phyloP scores from a whole-genome alignment of 1,284 basidiomycete genomes.

The Taiwanofungus camphoratus region DNA sequence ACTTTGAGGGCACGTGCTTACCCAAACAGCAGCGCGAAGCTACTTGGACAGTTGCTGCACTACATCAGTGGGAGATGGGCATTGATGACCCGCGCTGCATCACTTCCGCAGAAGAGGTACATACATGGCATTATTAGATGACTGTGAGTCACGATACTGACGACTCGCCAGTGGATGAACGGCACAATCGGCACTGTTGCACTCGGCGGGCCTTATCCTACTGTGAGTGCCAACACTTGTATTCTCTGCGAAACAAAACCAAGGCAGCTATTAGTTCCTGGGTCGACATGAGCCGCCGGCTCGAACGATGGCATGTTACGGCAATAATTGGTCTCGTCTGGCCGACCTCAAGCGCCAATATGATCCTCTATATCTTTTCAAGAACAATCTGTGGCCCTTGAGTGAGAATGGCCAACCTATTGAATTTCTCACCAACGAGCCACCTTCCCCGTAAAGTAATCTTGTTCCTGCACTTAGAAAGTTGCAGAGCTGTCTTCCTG shows the following conservation, averaged over 20 bases:
- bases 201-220: conserved; percentile 75
- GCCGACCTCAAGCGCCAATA: conserved; percentile 65
- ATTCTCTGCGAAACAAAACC: background rate
- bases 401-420: conserved; percentile 44
- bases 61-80: conserved; percentile 89
- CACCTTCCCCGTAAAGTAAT: conserved; percentile 29
- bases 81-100: conserved; percentile 76
- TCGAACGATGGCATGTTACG: conserved; percentile 64
- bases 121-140: conserved; percentile 7
- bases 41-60: conserved; percentile 78
- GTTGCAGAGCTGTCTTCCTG: too few species aligned
- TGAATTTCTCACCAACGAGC: conserved; percentile 49
- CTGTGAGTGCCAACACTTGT: conserved; percentile 45
- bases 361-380: conserved; percentile 72
- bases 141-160: conserved; percentile 12
- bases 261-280: conserved; percentile 55
- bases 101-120: conserved; percentile 71
- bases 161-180: conserved; percentile 62
- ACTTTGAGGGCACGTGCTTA: conserved; percentile 69
- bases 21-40: conserved; percentile 75
- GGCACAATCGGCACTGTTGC: conserved; percentile 63
- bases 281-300: conserved; percentile 60
- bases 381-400: conserved; percentile 73
- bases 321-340: conserved; percentile 67
- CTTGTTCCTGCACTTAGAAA: too few species aligned